Evolutionary conservation across 2,329 filamentous ascomycete genomes (phyloP), one percentile per base, ranked within the genome.

Genomic region (Huntiella moniliformis): DNA sequence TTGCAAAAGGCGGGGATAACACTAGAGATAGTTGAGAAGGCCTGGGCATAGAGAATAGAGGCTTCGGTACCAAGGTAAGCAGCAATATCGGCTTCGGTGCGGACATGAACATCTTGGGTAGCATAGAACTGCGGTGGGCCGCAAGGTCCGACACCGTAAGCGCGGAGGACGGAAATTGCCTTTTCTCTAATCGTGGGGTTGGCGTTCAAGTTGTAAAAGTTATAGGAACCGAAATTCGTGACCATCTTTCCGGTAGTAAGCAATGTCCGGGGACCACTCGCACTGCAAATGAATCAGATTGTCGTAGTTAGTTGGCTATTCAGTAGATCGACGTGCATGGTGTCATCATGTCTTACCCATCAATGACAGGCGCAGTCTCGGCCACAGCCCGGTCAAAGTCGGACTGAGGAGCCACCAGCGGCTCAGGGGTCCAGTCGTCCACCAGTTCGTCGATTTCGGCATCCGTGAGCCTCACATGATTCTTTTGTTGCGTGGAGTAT

Each of bases 381-480:
- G 80, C 74, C 58, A 95, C 87, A 38, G 72, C 65, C 56, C 82
- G 77, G 62, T 98, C 88, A 43, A 88, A 71, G 1, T 74, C 53
- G 1, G 80, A 87, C 51, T 78, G 74, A 17, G 76, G 68, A 4
- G 77, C 68, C 18, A 95, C 88, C 38, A 98, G 71, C 11, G 91
- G 87, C 62, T 98, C 91, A 0, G 91, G 92, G 5, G 77, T 80
- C 91, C 91, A 98, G 54, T 98, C 91, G 47, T 93, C 87, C 38
- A 98, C 82, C 49, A 98, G 65, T 57, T 98, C 91, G 57, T 98
- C 91, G 54, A 98, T 92, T 66, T 98, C 91, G 74, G 93, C 85
- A 61, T 95, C 87, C 7, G 80, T 81, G 51, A 98, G 67, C 55
- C 84, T 82, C 52, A 96, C 85, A 55, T 85, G 86, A 57, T 86